phyloP scores from a whole-genome alignment of 768 basidiomycete species.

The Fomitopsis serialis region DNA sequence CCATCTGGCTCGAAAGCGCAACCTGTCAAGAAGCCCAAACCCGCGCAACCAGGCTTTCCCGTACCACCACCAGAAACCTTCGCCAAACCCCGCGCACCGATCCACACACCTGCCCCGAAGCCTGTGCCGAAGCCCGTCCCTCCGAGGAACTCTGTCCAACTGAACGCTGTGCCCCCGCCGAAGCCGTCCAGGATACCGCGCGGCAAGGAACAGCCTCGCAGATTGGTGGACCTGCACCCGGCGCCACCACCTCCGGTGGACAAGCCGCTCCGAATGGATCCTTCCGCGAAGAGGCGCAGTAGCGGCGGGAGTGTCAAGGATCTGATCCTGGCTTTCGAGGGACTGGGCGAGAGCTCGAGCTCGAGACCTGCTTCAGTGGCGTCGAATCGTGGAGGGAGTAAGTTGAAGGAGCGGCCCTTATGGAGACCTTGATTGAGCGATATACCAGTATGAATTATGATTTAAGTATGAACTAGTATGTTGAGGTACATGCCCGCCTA shows the following conservation, averaged over 20 bases:
- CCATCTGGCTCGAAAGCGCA: slow-evolving; percentile 34
- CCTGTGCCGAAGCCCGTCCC: slow-evolving; percentile 38
- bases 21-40: slow-evolving; percentile 15
- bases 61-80: slow-evolving; percentile 51
- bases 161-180: slow-evolving; percentile 46
- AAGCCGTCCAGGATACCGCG: slow-evolving; percentile 41
- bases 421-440: slow-evolving; percentile 2
- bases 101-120: slow-evolving; percentile 54
- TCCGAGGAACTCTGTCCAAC: slow-evolving; percentile 62
- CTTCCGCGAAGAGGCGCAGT: slow-evolving; percentile 41
- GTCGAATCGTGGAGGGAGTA: neutral
- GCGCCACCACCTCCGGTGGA: slow-evolving; percentile 31
- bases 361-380: neutral
- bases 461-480: no score
- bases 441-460: no score
- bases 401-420: neutral
- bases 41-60: slow-evolving; percentile 38
- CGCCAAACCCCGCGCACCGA: slow-evolving; percentile 46
- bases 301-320: slow-evolving; percentile 74
- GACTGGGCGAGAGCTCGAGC: slow-evolving; percentile 24
- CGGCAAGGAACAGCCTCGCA: slow-evolving; percentile 26
- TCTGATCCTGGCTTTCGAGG: slow-evolving; percentile 60
- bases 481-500: no score
- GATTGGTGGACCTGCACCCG: slow-evolving; percentile 52
- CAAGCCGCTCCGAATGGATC: slow-evolving; percentile 14